Evolutionary conservation across 139 green algal species (phyloP).

Genomic region (Edaphochlamys debaryana): DNA sequence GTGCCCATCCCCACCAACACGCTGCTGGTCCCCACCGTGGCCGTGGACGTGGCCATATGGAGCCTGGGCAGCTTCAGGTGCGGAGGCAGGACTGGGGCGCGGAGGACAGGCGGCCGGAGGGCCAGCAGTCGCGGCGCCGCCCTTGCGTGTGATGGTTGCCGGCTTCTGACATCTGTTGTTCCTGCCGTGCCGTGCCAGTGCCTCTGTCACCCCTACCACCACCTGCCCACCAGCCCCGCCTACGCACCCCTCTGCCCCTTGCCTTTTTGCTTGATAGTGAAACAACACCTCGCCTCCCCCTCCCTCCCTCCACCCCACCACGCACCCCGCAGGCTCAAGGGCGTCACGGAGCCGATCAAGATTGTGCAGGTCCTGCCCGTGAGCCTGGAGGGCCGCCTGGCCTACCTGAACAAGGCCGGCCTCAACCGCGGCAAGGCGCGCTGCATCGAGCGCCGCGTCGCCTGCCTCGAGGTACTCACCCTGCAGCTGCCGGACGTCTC

Average conservation of each 20-base stretch:
- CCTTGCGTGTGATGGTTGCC: too few species aligned
- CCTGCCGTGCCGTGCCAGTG: too few species aligned
- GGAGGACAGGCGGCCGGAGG: too few species aligned
- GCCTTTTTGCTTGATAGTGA: too few species aligned
- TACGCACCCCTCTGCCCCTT: too few species aligned
- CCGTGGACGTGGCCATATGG: constrained; percentile 56
- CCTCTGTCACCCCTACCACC: too few species aligned
- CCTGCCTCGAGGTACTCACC: constrained; percentile 19
- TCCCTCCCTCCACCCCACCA: too few species aligned
- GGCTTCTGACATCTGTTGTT: too few species aligned
- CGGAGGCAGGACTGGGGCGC: too few species aligned
- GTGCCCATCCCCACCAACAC: constrained; percentile 30
- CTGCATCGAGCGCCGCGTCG: constrained; percentile 44
- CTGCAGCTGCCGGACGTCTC: constrained; percentile 47
- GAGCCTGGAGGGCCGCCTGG: constrained; percentile 39
- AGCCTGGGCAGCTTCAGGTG: constrained; percentile 48
- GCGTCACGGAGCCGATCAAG: constrained; percentile 53
- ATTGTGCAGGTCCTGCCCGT: constrained; percentile 46
- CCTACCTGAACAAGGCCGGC: constrained; percentile 26
- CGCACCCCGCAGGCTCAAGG: constrained; percentile 50
- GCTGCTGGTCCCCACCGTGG: constrained; percentile 43
- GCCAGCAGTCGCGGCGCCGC: too few species aligned
- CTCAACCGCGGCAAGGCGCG: constrained; percentile 51
- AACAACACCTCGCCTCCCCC: too few species aligned
- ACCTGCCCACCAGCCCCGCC: too few species aligned